A percentile compares a stretch with the other conserved stretches of the same genome.
Conservation (phyloP, 176 grass and related monocot genomes). For the Ensete ventricosum region DNA sequence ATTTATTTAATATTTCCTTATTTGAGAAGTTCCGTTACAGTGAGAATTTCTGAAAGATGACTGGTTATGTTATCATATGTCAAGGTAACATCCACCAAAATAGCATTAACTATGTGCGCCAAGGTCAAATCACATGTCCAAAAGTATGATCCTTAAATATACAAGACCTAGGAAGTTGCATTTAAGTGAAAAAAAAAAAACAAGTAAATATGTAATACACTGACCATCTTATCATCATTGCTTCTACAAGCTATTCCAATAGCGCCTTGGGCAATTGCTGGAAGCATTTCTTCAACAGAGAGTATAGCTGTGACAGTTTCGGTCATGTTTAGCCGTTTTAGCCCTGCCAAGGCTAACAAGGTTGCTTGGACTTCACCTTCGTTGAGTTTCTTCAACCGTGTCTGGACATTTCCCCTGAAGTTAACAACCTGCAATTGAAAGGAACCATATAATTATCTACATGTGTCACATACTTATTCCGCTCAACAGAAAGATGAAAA, state of each 20-base stretch:
- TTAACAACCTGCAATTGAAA: conserved; percentile 64
- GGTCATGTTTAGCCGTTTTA: conserved; percentile 68
- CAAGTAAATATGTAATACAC: neutral
- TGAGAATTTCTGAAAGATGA: no score
- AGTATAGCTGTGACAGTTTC: conserved; percentile 70
- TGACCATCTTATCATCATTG: conserved; percentile 92
- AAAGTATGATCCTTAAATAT: neutral
- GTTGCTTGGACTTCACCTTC: conserved; percentile 83
- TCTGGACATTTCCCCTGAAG: conserved; percentile 98
- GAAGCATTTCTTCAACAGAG: conserved; percentile 93
- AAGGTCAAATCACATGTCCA: no score
- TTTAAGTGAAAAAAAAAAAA: conserved; percentile 11
- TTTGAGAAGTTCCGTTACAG: no score
- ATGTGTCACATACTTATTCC: neutral
- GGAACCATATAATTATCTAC: neutral
- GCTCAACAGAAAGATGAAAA: neutral
- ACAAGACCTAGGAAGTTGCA: neutral
- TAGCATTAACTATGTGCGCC: no score
- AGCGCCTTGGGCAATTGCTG: conserved; percentile 97
- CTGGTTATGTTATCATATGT: no score
- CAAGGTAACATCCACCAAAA: no score
- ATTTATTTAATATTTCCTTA: no score
- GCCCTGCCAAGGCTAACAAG: conserved; percentile 81
- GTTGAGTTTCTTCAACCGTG: conserved; percentile 73
- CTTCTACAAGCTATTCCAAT: conserved; percentile 98